Percentiles rank a stretch among this genome's conserved stretches.
Conservation (phyloP, 768 basidiomycete species). For the Mycena vulgaris region DNA sequence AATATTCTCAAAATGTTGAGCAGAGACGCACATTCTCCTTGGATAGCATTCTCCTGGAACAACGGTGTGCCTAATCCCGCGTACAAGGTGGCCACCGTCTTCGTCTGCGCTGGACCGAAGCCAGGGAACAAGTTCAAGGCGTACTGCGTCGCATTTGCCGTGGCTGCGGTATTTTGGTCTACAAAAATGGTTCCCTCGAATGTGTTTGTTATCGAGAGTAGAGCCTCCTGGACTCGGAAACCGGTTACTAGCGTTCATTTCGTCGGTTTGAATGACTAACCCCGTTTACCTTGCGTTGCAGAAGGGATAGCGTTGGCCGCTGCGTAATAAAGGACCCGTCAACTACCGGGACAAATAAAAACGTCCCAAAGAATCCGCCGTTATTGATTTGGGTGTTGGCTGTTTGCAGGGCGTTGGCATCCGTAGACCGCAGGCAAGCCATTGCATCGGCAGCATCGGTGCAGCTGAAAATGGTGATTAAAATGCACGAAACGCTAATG, state of each 20-base stretch:
- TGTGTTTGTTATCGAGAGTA: constrained; percentile 46
- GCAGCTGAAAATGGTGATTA: constrained; percentile 38
- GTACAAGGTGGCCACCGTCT: constrained; percentile 35
- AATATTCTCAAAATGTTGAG: no score
- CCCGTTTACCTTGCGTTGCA: constrained; percentile 48
- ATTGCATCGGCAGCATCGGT: constrained; percentile 27
- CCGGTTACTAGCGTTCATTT: not conserved
- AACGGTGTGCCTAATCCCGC: constrained; percentile 32
- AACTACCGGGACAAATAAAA: constrained; percentile 52
- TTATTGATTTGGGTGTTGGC: constrained; percentile 46
- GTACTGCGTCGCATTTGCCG: constrained; percentile 39
- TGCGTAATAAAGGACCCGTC: constrained; percentile 54
- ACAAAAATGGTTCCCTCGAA: constrained; percentile 51
- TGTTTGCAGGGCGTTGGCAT: constrained; percentile 41
- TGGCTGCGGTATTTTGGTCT: constrained; percentile 30
- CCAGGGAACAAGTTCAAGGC: constrained; percentile 42
- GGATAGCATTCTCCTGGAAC: constrained; percentile 40
- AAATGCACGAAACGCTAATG: not conserved
- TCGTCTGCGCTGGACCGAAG: constrained; percentile 23
- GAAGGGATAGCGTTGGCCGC: constrained; percentile 48
- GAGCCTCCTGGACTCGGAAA: constrained; percentile 5
- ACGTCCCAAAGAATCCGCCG: constrained; percentile 49
- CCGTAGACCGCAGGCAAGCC: constrained; percentile 39
- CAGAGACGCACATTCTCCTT: constrained; percentile 45
- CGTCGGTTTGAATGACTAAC: constrained; percentile 40